These are phyloP conservation scores for Ceratobasidium sp. DNA, from an alignment of 1,284 basidiomycete genomes.

Conservation along the genomic window DNA sequence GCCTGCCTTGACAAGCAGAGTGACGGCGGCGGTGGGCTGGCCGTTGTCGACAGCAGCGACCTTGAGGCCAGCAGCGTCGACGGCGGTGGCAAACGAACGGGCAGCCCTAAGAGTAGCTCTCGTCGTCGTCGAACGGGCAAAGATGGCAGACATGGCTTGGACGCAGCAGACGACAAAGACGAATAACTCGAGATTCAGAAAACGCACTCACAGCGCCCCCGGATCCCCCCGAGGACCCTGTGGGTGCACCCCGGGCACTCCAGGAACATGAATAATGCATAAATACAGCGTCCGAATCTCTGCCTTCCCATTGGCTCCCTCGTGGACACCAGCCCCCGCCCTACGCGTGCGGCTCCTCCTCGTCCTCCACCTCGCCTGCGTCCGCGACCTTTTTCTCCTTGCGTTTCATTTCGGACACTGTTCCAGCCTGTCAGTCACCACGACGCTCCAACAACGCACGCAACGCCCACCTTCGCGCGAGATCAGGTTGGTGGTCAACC, in stretches of 20 bases:
- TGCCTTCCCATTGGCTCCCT: not conserved
- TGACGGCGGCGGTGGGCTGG: conserved; percentile 85
- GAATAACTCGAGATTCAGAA: conserved; percentile 20
- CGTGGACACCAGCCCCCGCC: not conserved
- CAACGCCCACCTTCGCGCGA: conserved; percentile 62
- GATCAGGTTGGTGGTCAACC: conserved; percentile 69
- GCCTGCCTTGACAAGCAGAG: conserved; percentile 92
- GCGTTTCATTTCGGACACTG: conserved; percentile 43
- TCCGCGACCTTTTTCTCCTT: conserved; percentile 41
- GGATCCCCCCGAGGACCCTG: conserved; percentile 37
- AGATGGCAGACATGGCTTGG: not conserved
- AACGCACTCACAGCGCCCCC: conserved; percentile 17
- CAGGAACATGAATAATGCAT: conserved; percentile 41
- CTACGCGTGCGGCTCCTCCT: conserved; percentile 33
- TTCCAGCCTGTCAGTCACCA: not conserved
- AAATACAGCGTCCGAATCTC: conserved; percentile 19
- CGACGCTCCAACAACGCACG: no score
- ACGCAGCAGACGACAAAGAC: conserved; percentile 9
- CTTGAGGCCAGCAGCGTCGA: conserved; percentile 84
- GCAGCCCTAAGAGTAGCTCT: conserved; percentile 53
- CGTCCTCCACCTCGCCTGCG: conserved; percentile 35
- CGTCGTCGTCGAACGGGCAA: conserved; percentile 39
- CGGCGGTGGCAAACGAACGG: conserved; percentile 83
- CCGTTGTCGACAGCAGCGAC: conserved; percentile 86
- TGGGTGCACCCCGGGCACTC: conserved; percentile 37